Base-by-base conservation (phyloP, 352 stramenopile genomes). In the Thalassiosira allenii region DNA sequence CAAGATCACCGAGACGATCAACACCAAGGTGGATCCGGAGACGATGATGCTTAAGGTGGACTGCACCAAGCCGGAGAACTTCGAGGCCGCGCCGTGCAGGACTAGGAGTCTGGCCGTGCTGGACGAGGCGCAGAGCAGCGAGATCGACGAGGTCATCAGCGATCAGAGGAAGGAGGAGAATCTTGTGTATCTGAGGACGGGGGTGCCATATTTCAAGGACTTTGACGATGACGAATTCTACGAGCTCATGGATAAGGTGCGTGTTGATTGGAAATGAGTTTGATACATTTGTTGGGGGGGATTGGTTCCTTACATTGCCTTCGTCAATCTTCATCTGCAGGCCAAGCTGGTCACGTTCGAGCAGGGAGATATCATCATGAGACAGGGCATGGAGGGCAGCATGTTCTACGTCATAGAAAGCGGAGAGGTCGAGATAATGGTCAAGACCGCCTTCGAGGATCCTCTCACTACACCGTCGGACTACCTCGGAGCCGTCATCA, bases 401-500 rank as follows among this genome's bases (percentile, higher is more conserved):
- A 87, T 84, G 52, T 94, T 94, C 61, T 94, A 94, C 52, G 80
- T 93, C 8, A 90, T 94, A 32, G 75, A 87, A 61, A 79, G 74
- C 30, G 90, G 90, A 44, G 81, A 92, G 64, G 90, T 94, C 1
- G 87, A 93, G 83, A 89, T 93, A 47, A 89, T 84, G 78, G 83
- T 90, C 58, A 80, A 85, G 47, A 88, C 83, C 2, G 88, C 83
- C 17, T 91, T 90, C 58, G 87, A 91, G 70, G 90, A 94, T 90
- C 89, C 89, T 22, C 72, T 93, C 5, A 91, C 85, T 0, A 90
- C 83, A 5, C 81, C 84, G 2, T 47, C 76, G 5, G 74, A 66
- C 43, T 93, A 92, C 62, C 47, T 93, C 0, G 88, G 88, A 57
- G 83, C 84, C 27, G 86, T 92, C 3, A 87, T 94, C 32, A 92